Evolutionary conservation across 768 basidiomycete genomes (phyloP), one percentile per base, ranked within the genome.

Genomic region (Russula sp.): DNA sequence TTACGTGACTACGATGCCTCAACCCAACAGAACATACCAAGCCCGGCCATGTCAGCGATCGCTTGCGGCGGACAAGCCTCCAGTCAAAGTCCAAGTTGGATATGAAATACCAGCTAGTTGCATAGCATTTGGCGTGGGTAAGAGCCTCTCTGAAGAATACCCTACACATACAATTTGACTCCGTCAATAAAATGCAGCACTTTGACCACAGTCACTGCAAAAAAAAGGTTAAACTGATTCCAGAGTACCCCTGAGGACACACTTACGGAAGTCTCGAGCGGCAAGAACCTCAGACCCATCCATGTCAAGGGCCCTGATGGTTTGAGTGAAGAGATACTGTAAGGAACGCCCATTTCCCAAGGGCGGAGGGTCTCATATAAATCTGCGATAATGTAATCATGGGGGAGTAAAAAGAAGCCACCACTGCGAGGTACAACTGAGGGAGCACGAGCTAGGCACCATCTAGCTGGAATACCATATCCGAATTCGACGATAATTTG

Each of bases 51-150:
- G n/a, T 38, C 34, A 18, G 7, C 7, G 18, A 16, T 0, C 34
- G 41, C 25, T 35, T 43, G 34, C 47, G 35, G 35, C 7, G 9
- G 41, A 61, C 20, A 41, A 61, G 48, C 32, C 3, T 56, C 60
- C 60, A 61, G 54, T 61, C 60, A 29, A 61, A 61, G n/a, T 50
- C 60, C 60, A 61, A 34, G 41, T 61, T 61, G 8, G 54, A 13
- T 32, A 61, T 7, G 41, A 56, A 36, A 13, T 61, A 45, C 39
- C 55, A 61, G 41, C 60, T 61, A 16, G 20, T 32, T 18, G 7
- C 6, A 48, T 29, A 18, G 11, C 29, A 18, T 1, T 7, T 16
- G 11, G 38, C 20, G 41, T 41, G 22, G 45, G 48, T 20, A 45
- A 41, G 10, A 18, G 25, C 5, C 8, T 34, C 13, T 35, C 38